These are phyloP conservation scores for Phytophthora colocasiae DNA, from an alignment of 352 stramenopile genomes.

Conservation along the genomic window DNA sequence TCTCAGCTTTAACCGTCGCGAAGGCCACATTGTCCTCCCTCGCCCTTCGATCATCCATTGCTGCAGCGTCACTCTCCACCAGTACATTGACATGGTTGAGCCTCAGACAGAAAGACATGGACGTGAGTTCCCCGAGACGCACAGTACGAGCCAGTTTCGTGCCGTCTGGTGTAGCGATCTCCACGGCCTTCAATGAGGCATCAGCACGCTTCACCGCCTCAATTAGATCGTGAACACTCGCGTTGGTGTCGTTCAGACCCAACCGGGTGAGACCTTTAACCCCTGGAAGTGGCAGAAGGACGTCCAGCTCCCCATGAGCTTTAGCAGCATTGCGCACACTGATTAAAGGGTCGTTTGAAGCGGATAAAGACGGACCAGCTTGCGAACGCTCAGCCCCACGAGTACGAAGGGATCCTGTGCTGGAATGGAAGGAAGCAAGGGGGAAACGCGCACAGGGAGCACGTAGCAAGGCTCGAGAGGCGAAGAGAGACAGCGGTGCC, in stretches of 20 bases:
- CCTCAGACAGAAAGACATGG: slow-evolving; percentile 73
- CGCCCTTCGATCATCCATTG: slow-evolving; percentile 36
- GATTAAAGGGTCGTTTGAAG: slow-evolving; percentile 34
- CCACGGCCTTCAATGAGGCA: slow-evolving; percentile 65
- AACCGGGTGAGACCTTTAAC: slow-evolving; percentile 60
- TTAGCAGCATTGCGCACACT: slow-evolving; percentile 56
- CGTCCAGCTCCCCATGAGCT: slow-evolving; percentile 47
- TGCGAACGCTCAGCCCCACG: slow-evolving; percentile 24
- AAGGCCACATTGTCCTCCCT: slow-evolving; percentile 66
- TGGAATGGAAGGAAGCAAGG: slow-evolving; percentile 25
- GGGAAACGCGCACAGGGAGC: slow-evolving; percentile 10
- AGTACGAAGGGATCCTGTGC: slow-evolving; percentile 22
- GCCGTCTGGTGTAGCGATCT: slow-evolving; percentile 71
- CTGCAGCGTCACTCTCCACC: slow-evolving; percentile 50
- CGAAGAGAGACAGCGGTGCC: slow-evolving; percentile 5
- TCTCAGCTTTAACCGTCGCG: slow-evolving; percentile 65
- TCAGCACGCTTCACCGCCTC: slow-evolving; percentile 59
- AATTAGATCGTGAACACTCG: slow-evolving; percentile 62
- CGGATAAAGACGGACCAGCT: background rate
- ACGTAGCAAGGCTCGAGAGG: slow-evolving; percentile 11
- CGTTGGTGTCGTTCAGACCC: slow-evolving; percentile 41
- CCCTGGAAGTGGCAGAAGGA: slow-evolving; percentile 71
- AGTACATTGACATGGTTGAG: slow-evolving; percentile 74
- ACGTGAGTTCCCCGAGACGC: slow-evolving; percentile 62
- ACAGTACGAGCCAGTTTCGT: slow-evolving; percentile 75